These are phyloP conservation scores for Kodamaea leandrae DNA, from an alignment of 805 yeast species.

Conservation along the genomic window DNA sequence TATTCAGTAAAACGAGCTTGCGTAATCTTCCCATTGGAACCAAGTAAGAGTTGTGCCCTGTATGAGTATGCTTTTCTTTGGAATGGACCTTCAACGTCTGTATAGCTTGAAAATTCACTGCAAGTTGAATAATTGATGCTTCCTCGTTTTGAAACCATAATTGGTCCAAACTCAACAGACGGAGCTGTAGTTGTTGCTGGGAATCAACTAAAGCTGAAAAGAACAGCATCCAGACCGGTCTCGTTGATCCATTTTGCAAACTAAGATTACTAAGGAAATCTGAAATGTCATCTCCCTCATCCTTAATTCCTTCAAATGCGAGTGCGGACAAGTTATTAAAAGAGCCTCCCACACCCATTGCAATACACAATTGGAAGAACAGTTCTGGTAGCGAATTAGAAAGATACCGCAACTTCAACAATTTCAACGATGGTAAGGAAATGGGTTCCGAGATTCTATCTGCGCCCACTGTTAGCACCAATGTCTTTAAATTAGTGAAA, in stretches of 20 bases:
- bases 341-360: constrained; percentile 4
- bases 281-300: background rate
- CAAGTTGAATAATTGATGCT: constrained; percentile 4
- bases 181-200: background rate
- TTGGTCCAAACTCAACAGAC: background rate
- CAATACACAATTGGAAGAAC: background rate
- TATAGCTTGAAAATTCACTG: background rate
- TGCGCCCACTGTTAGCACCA: constrained; percentile 3
- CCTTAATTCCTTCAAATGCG: background rate
- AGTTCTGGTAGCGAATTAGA: background rate
- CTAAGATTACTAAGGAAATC: background rate
- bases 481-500: constrained; percentile 1
- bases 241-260: background rate
- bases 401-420: background rate
- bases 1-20: background rate
- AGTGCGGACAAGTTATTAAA: background rate
- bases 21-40: no score
- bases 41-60: no score
- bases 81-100: constrained; percentile 5
- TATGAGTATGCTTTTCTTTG: constrained; percentile 9
- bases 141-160: constrained; percentile 17
- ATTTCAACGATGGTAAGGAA: background rate
- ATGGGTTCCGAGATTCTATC: background rate
- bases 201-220: background rate
- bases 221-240: constrained; percentile 6